Conservation (phyloP, 1,284 basidiomycete species). For the Cystobasidium pallidum region DNA sequence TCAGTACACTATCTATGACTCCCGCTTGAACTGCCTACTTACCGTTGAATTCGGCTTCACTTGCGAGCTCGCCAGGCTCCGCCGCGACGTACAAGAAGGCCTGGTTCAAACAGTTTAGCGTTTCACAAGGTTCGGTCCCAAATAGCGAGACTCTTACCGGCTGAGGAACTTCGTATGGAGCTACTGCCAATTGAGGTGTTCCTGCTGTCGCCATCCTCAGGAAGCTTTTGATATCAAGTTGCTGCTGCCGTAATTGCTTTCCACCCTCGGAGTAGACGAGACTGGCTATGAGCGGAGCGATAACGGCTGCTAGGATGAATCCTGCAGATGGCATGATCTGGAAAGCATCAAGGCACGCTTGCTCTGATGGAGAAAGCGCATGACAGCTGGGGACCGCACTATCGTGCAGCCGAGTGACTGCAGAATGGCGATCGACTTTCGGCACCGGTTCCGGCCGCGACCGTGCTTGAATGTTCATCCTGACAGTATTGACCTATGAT, state of each 20-base stretch:
- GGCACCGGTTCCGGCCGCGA: slow-evolving; percentile 8
- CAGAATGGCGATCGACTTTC: background rate
- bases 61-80: slow-evolving; percentile 52
- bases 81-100: slow-evolving; percentile 54
- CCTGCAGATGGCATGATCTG: slow-evolving; percentile 29
- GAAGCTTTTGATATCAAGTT: background rate
- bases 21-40: background rate
- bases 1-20: background rate
- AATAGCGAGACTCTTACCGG: slow-evolving; percentile 13
- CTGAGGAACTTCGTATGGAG: slow-evolving; percentile 37
- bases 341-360: background rate
- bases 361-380: too few species aligned
- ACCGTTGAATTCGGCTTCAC: slow-evolving; percentile 54
- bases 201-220: slow-evolving; percentile 15
- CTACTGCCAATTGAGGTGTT: slow-evolving; percentile 21
- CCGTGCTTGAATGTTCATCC: slow-evolving; percentile 4
- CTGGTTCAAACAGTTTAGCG: too few species aligned
- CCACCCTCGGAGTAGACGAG: slow-evolving; percentile 27
- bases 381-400: too few species aligned
- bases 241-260: slow-evolving; percentile 7
- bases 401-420: too few species aligned
- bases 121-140: background rate
- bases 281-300: slow-evolving; percentile 21
- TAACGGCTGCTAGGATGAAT: slow-evolving; percentile 6
- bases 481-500: background rate